Conservation (phyloP, 768 basidiomycete genomes). For the Pulveroboletus sp. region DNA sequence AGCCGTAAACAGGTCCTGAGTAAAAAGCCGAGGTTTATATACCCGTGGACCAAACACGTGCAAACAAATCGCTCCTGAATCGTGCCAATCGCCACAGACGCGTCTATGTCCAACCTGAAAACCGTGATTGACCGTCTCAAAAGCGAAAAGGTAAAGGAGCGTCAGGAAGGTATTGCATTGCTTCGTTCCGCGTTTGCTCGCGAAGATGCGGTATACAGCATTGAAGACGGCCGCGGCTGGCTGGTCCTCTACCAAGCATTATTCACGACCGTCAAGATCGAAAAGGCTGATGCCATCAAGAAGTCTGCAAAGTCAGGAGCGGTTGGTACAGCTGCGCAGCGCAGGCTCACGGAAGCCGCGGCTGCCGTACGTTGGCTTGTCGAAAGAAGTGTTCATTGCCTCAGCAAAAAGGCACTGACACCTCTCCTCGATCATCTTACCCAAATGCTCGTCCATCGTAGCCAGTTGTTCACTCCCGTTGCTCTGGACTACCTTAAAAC, state of each 20-base stretch:
- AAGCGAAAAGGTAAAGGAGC: constrained; percentile 66
- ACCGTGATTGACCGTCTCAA: constrained; percentile 49
- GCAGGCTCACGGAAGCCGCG: constrained; percentile 66
- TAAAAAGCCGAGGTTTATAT: constrained; percentile 18
- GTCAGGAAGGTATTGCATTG: constrained; percentile 58
- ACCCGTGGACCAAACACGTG: constrained; percentile 26
- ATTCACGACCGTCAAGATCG: constrained; percentile 61
- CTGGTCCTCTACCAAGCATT: constrained; percentile 68
- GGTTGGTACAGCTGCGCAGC: constrained; percentile 44
- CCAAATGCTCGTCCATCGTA: constrained; percentile 53
- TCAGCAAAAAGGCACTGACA: constrained; percentile 55
- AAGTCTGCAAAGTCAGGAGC: constrained; percentile 40
- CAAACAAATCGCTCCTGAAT: constrained; percentile 21
- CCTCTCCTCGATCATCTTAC: constrained; percentile 64
- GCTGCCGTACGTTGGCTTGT: constrained; percentile 70
- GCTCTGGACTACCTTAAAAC: constrained; percentile 83
- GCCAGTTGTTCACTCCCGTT: constrained; percentile 56
- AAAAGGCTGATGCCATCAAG: constrained; percentile 50
- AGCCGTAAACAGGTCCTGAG: constrained; percentile 37
- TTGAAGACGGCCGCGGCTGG: constrained; percentile 50
- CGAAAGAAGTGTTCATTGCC: constrained; percentile 53
- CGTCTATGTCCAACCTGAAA: constrained; percentile 43
- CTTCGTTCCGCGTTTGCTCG: constrained; percentile 52
- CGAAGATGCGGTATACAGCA: constrained; percentile 40
- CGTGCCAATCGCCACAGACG: constrained; percentile 14